These are phyloP conservation scores for Graphilbum sp. DNA, from an alignment of 2,329 filamentous ascomycete species.

Conservation along the genomic window DNA sequence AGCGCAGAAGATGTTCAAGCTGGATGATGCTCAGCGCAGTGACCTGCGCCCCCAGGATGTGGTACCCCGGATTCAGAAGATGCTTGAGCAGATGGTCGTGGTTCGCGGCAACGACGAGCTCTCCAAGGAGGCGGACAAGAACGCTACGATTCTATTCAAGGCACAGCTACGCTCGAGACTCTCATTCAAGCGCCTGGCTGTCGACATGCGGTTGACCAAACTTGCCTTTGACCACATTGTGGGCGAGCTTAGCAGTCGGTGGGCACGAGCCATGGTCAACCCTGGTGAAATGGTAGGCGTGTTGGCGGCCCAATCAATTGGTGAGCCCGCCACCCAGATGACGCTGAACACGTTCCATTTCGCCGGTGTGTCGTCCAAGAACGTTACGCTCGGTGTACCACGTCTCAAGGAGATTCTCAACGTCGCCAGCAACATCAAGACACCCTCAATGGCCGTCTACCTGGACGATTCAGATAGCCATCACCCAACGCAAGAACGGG, in stretches of 20 bases:
- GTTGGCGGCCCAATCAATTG: slow-evolving; percentile 91
- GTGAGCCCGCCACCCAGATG: slow-evolving; percentile 98
- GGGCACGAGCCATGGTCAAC: slow-evolving; percentile 69
- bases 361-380: slow-evolving; percentile 98
- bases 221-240: slow-evolving; percentile 85
- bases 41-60: slow-evolving; percentile 81
- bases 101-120: slow-evolving; percentile 74
- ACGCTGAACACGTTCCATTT: slow-evolving; percentile 99
- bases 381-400: slow-evolving; percentile 94
- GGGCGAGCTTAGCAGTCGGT: slow-evolving; percentile 78
- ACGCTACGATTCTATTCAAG: slow-evolving; percentile 84
- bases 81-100: slow-evolving; percentile 65
- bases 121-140: slow-evolving; percentile 72
- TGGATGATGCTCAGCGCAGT: slow-evolving; percentile 71
- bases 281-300: slow-evolving; percentile 99
- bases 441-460: slow-evolving; percentile 89
- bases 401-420: slow-evolving; percentile 99
- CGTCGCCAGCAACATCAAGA: slow-evolving; percentile 95
- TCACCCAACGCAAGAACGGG: slow-evolving; percentile 51
- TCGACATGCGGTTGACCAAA: slow-evolving; percentile 72
- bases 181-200: slow-evolving; percentile 83
- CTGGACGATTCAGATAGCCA: slow-evolving; percentile 42
- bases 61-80: slow-evolving; percentile 57
- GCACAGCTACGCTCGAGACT: slow-evolving; percentile 76
- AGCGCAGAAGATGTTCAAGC: slow-evolving; percentile 77